Conservation (phyloP, 768 basidiomycete species). For the Trametopsis cervina region DNA sequence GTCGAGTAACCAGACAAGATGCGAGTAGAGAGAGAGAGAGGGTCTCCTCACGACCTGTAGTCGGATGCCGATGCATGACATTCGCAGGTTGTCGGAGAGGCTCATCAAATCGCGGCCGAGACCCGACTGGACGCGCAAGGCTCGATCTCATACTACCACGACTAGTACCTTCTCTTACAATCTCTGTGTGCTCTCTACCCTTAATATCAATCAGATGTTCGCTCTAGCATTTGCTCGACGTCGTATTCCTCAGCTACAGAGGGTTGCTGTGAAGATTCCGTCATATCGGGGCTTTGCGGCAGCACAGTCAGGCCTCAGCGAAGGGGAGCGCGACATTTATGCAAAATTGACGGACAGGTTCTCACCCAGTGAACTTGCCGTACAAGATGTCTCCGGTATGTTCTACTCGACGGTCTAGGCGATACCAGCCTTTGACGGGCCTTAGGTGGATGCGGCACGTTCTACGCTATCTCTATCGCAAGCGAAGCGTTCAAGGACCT, state of each 20-base stretch:
- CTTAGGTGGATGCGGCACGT: conserved; percentile 92
- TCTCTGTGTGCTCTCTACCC: background rate
- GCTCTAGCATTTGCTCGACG: conserved; percentile 17
- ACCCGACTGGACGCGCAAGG: background rate
- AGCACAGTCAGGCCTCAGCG: conserved; percentile 25
- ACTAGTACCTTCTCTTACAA: background rate
- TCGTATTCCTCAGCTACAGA: conserved; percentile 9
- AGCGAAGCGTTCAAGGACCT: conserved; percentile 84
- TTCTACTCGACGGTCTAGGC: background rate
- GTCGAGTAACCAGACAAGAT: too few species aligned
- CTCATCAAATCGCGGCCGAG: background rate
- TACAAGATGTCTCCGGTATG: conserved; percentile 93
- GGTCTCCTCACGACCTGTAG: too few species aligned
- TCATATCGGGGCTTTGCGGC: conserved; percentile 12
- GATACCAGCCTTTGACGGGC: background rate
- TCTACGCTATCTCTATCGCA: conserved; percentile 88
- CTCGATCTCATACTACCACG: background rate
- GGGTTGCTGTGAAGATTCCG: background rate
- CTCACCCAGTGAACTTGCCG: conserved; percentile 71
- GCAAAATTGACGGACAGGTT: conserved; percentile 71
- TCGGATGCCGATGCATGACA: too few species aligned
- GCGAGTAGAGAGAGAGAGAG: too few species aligned
- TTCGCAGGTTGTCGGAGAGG: too few species aligned
- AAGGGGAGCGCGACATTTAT: conserved; percentile 67
- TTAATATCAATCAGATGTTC: conserved; percentile 17